Evolutionary conservation across 352 stramenopile species (phyloP).

Genomic region (Pythium utonaiense): DNA sequence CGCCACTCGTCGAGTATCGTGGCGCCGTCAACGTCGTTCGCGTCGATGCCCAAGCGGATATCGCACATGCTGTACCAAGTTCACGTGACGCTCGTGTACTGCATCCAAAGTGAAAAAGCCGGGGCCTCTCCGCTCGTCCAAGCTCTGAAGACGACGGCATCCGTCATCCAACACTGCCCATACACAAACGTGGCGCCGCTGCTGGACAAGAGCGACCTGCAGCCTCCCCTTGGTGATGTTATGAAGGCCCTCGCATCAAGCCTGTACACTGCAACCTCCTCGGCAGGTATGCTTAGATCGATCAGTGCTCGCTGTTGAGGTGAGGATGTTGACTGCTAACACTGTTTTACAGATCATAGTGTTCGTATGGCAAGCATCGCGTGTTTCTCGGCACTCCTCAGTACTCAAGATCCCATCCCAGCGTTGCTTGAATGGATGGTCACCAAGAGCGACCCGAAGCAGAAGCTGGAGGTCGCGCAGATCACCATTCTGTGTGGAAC

Average conservation of each 20-base stretch:
- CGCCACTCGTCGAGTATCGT: constrained; percentile 43
- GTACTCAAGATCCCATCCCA: constrained; percentile 60
- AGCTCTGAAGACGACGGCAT: constrained; percentile 68
- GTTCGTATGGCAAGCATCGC: constrained; percentile 77
- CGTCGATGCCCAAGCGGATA: constrained; percentile 80
- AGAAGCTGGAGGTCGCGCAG: constrained; percentile 48
- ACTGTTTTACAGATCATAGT: constrained; percentile 48
- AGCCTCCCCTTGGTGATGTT: constrained; percentile 55
- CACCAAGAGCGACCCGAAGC: constrained; percentile 39
- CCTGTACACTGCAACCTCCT: constrained; percentile 57
- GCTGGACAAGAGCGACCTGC: constrained; percentile 48
- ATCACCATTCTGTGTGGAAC: constrained; percentile 67
- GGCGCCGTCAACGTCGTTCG: constrained; percentile 65
- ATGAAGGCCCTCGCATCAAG: constrained; percentile 64
- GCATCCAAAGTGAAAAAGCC: constrained; percentile 78
- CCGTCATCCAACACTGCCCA: constrained; percentile 75
- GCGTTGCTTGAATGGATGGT: constrained; percentile 74
- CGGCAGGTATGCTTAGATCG: constrained; percentile 34
- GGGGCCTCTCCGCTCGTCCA: constrained; percentile 43
- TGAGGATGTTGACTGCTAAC: neutral
- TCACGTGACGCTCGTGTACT: constrained; percentile 78
- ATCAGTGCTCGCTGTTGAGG: neutral
- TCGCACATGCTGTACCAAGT: constrained; percentile 85
- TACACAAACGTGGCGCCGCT: constrained; percentile 58
- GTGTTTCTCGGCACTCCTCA: constrained; percentile 74